Evolutionary conservation across 768 basidiomycete species (phyloP).

Genomic region (Phanerodontia chrysosporium): DNA sequence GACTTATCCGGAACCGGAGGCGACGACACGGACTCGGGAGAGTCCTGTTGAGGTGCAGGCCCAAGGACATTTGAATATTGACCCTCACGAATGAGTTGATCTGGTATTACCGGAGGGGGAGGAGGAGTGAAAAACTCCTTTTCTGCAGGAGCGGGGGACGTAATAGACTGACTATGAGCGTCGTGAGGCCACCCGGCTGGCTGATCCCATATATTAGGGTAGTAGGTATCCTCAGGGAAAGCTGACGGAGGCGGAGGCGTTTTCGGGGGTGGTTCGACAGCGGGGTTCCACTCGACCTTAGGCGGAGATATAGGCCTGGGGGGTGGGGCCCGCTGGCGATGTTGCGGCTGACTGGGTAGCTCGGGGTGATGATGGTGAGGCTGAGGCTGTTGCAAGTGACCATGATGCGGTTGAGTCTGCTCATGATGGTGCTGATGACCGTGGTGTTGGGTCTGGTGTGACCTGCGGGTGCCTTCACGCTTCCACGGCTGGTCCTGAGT

Average conservation of each 20-base stretch:
- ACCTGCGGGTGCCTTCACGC: not conserved
- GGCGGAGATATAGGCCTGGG: slow-evolving; percentile 55
- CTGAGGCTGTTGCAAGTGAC: not conserved
- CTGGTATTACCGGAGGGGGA: slow-evolving; percentile 58
- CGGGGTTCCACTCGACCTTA: slow-evolving; percentile 76
- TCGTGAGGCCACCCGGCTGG: slow-evolving; percentile 39
- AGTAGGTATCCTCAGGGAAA: slow-evolving; percentile 75
- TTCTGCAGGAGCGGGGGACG: not conserved
- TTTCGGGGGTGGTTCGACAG: slow-evolving; percentile 74
- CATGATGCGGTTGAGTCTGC: slow-evolving; percentile 19
- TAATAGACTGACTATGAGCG: slow-evolving; percentile 24
- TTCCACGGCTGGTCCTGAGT: not conserved
- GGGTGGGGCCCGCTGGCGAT: slow-evolving; percentile 23
- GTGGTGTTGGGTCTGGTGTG: slow-evolving; percentile 7
- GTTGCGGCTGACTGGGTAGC: slow-evolving; percentile 20
- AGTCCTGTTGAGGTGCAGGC: slow-evolving; percentile 39
- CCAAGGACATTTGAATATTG: slow-evolving; percentile 64
- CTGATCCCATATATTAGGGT: slow-evolving; percentile 84
- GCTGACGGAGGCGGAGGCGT: slow-evolving; percentile 47
- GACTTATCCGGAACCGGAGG: slow-evolving; percentile 60
- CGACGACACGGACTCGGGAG: slow-evolving; percentile 24
- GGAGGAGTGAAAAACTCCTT: slow-evolving; percentile 56
- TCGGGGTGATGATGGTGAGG: slow-evolving; percentile 11
- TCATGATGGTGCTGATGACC: slow-evolving; percentile 19
- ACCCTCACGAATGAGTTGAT: slow-evolving; percentile 62